phyloP scores from a whole-genome alignment of 345 rosid species.

The Eucalyptus decipiens region DNA sequence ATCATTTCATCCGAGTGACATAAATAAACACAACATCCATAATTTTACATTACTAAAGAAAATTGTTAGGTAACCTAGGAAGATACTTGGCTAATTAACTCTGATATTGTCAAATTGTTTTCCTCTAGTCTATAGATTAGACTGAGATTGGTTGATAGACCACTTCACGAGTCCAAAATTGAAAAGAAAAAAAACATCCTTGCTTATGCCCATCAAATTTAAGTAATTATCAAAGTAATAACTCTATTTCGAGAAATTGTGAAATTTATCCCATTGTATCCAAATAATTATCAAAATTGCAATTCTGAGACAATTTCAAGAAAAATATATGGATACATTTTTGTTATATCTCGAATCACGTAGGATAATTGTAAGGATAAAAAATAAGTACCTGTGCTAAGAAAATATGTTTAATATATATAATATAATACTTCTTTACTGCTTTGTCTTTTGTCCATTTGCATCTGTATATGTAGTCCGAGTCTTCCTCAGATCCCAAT shows the following conservation, averaged over 20 bases:
- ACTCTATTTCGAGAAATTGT: neutral
- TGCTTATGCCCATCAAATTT: neutral
- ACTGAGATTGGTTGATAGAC: neutral
- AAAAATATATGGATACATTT: neutral
- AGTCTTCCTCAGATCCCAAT: neutral
- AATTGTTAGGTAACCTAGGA: neutral
- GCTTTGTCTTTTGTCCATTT: neutral
- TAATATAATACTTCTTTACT: neutral
- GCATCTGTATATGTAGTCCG: neutral
- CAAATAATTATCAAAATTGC: neutral
- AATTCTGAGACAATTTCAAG: neutral
- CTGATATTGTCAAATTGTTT: neutral
- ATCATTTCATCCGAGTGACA: neutral
- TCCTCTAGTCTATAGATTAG: neutral
- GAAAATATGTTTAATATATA: neutral
- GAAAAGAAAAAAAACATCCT: too few relatives aligned
- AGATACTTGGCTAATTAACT: neutral
- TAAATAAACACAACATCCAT: neutral
- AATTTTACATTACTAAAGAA: neutral
- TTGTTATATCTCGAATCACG: neutral
- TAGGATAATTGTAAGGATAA: neutral
- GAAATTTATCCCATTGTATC: neutral
- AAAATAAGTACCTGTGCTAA: accelerated
- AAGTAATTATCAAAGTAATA: neutral
- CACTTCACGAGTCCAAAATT: neutral